These are phyloP conservation scores for Diplodia seriata DNA, from an alignment of 2,329 filamentous ascomycete genomes.

Conservation along the genomic window DNA sequence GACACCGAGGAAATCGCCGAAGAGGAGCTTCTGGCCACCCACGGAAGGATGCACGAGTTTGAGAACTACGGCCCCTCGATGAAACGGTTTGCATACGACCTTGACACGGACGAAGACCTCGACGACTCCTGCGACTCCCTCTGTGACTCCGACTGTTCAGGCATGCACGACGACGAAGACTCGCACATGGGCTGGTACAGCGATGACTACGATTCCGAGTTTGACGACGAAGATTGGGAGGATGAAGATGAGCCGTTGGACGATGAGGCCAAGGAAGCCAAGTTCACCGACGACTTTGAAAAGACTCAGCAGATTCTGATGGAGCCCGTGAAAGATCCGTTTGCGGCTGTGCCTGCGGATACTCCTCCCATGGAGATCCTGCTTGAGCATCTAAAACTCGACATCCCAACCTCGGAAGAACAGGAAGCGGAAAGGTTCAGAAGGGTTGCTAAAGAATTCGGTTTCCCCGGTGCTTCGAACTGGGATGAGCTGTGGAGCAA, in stretches of 20 bases:
- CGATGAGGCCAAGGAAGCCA: not conserved
- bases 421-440: not conserved
- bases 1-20: not conserved
- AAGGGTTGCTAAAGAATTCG: not conserved
- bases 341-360: not conserved
- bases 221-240: conserved; percentile 16
- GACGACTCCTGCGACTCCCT: conserved; percentile 34
- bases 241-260: conserved; percentile 1
- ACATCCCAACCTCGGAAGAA: not conserved
- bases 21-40: conserved; percentile 3
- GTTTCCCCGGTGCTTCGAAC: not conserved
- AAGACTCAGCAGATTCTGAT: not conserved
- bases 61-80: conserved; percentile 35
- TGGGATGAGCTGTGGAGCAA: conserved; percentile 20
- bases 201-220: conserved; percentile 1
- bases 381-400: not conserved
- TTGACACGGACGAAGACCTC: conserved; percentile 41
- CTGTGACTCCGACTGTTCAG: not conserved
- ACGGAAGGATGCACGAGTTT: conserved; percentile 32
- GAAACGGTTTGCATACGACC: conserved; percentile 36
- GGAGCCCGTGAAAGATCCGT: not conserved
- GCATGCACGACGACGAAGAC: not conserved
- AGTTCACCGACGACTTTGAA: too few species aligned
- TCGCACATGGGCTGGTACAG: not conserved
- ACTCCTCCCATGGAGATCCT: not conserved